These are phyloP conservation scores for Pichia manshurica DNA, from an alignment of 805 yeast genomes.

Conservation along the genomic window DNA sequence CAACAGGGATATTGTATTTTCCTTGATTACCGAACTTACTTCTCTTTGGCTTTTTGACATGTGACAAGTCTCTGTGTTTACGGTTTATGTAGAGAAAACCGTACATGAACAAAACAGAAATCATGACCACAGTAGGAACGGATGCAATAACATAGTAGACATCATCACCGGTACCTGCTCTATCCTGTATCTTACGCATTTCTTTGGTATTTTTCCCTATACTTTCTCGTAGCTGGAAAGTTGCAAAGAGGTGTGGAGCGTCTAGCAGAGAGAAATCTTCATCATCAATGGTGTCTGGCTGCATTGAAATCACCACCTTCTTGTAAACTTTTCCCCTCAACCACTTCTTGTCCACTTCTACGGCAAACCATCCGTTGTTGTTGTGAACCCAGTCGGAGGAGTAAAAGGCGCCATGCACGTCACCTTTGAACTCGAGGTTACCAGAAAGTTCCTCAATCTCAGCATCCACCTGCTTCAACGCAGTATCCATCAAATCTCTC, in stretches of 20 bases:
- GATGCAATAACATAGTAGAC: conserved; percentile 56
- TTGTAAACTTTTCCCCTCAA: conserved; percentile 47
- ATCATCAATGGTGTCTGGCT: conserved; percentile 61
- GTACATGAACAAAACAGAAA: conserved; percentile 60
- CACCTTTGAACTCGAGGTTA: conserved; percentile 21
- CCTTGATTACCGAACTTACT: conserved; percentile 32
- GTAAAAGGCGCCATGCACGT: conserved; percentile 43
- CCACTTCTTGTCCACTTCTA: conserved; percentile 62
- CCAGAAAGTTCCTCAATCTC: conserved; percentile 18
- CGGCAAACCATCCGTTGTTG: conserved; percentile 56
- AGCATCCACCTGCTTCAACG: conserved; percentile 11
- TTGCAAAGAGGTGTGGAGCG: conserved; percentile 38
- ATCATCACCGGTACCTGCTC: conserved; percentile 39
- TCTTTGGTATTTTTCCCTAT: conserved; percentile 42
- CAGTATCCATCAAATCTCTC: conserved; percentile 20
- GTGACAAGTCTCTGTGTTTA: conserved; percentile 48
- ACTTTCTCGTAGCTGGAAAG: conserved; percentile 45
- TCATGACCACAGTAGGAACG: conserved; percentile 59
- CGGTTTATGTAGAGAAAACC: conserved; percentile 53
- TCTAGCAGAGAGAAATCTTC: conserved; percentile 56
- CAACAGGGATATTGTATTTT: conserved; percentile 24
- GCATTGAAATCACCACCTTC: conserved; percentile 61
- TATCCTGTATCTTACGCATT: conserved; percentile 29
- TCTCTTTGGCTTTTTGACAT: conserved; percentile 34
- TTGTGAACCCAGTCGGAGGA: conserved; percentile 65